These are phyloP conservation scores for Kernera saxatilis DNA, from an alignment of 345 rosid species.

Conservation along the genomic window DNA sequence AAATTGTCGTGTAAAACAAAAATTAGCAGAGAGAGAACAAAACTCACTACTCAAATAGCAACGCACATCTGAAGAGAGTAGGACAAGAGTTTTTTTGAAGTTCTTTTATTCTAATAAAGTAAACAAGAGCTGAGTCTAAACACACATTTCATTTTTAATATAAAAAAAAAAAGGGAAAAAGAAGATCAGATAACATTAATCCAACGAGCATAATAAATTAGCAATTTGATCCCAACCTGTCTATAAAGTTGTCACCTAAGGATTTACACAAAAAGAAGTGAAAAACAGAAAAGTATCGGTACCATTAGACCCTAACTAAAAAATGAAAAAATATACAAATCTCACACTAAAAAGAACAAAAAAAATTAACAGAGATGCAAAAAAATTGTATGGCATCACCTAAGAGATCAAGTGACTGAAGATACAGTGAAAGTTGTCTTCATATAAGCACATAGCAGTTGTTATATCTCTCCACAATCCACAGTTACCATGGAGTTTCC, in stretches of 20 bases:
- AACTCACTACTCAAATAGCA: not conserved
- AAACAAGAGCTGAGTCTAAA: not conserved
- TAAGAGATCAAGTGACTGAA: constrained; percentile 14
- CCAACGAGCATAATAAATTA: not conserved
- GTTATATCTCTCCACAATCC: constrained; percentile 44
- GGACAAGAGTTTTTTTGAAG: not conserved
- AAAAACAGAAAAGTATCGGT: not conserved
- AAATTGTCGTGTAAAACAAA: not conserved
- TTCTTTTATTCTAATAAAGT: not conserved
- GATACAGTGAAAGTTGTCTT: constrained; percentile 39
- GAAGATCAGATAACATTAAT: not conserved
- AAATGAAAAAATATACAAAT: not conserved
- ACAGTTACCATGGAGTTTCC: constrained; percentile 49
- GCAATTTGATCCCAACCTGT: not conserved
- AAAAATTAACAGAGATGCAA: not conserved
- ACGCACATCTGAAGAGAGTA: not conserved
- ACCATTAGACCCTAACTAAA: not conserved
- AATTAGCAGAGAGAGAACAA: not conserved
- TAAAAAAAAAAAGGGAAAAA: not conserved
- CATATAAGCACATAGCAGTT: constrained; percentile 17
- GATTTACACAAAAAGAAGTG: not conserved
- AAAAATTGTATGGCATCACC: constrained; percentile 1
- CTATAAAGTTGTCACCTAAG: not conserved
- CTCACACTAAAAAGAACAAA: not conserved
- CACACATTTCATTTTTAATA: not conserved